phyloP scores from a whole-genome alignment of 2,329 filamentous ascomycete species.

The Fusarium sp. region DNA sequence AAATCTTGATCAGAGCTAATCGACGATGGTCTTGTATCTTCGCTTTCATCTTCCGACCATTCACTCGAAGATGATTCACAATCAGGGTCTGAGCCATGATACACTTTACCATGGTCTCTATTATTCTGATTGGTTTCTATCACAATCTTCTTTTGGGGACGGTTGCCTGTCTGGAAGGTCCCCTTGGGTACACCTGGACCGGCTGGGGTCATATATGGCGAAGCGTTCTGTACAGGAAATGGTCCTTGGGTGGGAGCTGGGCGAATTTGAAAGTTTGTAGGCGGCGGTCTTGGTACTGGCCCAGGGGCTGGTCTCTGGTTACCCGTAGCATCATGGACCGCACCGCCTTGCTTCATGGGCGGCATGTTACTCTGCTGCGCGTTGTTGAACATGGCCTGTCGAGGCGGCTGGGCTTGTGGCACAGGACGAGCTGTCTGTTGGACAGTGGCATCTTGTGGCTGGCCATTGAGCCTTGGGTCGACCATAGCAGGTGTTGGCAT shows the following conservation, averaged over 20 bases:
- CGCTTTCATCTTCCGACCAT: slow-evolving; percentile 32
- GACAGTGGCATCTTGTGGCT: slow-evolving; percentile 4
- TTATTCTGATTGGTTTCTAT: slow-evolving; percentile 4
- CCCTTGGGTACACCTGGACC: neutral
- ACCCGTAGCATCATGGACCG: neutral
- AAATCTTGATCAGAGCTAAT: slow-evolving; percentile 23
- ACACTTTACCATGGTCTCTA: slow-evolving; percentile 5
- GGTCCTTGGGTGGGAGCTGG: slow-evolving; percentile 9
- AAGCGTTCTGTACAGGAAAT: neutral
- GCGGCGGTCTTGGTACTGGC: slow-evolving; percentile 7
- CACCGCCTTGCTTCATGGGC: neutral
- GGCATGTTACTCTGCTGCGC: neutral
- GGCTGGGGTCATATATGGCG: neutral
- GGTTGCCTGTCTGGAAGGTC: neutral
- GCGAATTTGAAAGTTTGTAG: slow-evolving; percentile 13
- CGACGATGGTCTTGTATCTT: slow-evolving; percentile 35
- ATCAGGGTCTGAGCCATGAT: slow-evolving; percentile 25
- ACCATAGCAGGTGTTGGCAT: neutral
- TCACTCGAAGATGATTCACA: slow-evolving; percentile 21
- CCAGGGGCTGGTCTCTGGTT: neutral
- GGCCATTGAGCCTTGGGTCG: slow-evolving; percentile 14
- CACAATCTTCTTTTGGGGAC: neutral
- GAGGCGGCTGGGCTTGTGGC: slow-evolving; percentile 8
- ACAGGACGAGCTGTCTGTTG: slow-evolving; percentile 6
- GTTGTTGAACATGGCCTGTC: neutral